These are phyloP conservation scores for Aquilaria sinensis DNA, from an alignment of 345 rosid species.

Conservation along the genomic window DNA sequence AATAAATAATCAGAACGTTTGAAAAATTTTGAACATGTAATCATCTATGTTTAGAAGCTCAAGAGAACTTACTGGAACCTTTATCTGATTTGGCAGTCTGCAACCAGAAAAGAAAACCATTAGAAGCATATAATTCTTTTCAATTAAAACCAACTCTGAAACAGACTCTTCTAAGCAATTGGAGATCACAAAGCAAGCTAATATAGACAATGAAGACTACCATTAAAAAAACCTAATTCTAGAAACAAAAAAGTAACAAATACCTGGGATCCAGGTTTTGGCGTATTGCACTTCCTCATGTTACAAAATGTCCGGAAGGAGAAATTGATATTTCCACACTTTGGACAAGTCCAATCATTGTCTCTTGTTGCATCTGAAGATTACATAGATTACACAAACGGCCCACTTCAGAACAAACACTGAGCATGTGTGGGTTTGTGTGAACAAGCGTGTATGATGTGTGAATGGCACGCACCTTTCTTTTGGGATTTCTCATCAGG, in stretches of 20 bases:
- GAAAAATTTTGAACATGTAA: constrained; percentile 11
- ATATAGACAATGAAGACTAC: no score
- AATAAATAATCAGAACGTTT: constrained; percentile 2
- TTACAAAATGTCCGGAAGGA: constrained; percentile 85
- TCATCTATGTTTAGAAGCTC: constrained; percentile 4
- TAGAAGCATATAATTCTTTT: not conserved
- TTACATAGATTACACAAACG: no score
- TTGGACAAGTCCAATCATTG: constrained; percentile 92
- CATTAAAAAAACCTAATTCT: no score
- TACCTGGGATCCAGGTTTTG: constrained; percentile 93
- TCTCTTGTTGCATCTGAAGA: constrained; percentile 64
- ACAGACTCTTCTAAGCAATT: no score
- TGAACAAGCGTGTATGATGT: no score
- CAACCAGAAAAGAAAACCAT: constrained; percentile 21
- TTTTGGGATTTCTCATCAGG: constrained; percentile 67
- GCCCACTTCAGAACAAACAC: not conserved
- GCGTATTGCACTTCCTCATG: constrained; percentile 96
- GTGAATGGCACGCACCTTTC: constrained; percentile 31
- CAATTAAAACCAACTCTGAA: no score
- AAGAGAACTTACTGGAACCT: constrained; percentile 55
- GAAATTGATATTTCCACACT: constrained; percentile 88
- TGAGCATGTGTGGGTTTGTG: no score
- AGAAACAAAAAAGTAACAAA: constrained; percentile 10
- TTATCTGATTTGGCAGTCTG: constrained; percentile 67
- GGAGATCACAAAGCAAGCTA: not conserved